A percentile compares a stretch with the other conserved stretches of the same genome.
These are phyloP conservation scores for Apodospora peruviana DNA, from an alignment of 495 filamentous ascomycete genomes.

Conservation along the genomic window DNA sequence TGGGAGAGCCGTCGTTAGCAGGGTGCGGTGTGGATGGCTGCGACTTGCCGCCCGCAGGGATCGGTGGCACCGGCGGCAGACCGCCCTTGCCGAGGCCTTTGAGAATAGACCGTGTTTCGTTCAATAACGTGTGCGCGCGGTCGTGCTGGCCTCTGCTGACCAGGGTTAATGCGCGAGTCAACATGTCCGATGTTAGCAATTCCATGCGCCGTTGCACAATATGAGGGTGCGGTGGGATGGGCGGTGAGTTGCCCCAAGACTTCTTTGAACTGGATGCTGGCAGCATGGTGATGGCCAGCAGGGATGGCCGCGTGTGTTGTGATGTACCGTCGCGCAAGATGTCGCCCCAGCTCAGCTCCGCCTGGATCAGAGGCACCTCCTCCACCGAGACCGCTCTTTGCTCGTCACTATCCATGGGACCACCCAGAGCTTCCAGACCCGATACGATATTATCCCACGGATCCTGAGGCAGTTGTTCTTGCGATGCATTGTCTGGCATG, in stretches of 20 bases:
- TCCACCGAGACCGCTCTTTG: conserved; percentile 80
- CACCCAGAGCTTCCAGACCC: conserved; percentile 90
- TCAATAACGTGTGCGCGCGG: conserved; percentile 82
- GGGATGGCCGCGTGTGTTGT: conserved; percentile 80
- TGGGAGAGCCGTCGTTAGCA: conserved; percentile 39
- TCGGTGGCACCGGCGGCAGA: conserved; percentile 70
- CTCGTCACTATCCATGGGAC: conserved; percentile 82
- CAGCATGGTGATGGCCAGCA: conserved; percentile 99
- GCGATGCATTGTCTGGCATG: conserved; percentile 76
- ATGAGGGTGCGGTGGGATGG: conserved; percentile 91
- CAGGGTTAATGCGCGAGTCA: conserved; percentile 85
- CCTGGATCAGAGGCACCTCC: conserved; percentile 92
- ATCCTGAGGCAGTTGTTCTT: conserved; percentile 85
- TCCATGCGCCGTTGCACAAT: conserved; percentile 98
- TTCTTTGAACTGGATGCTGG: conserved; percentile 64
- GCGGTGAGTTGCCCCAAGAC: conserved; percentile 61
- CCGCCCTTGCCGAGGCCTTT: conserved; percentile 95
- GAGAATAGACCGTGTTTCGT: conserved; percentile 90
- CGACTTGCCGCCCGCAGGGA: conserved; percentile 32
- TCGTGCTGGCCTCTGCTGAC: conserved; percentile 91
- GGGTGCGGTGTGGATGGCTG: conserved; percentile 44
- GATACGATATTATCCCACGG: conserved; percentile 97
- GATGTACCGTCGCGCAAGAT: conserved; percentile 87
- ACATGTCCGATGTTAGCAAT: conserved; percentile 95
- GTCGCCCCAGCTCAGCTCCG: conserved; percentile 90